Evolutionary conservation across 2,329 filamentous ascomycete genomes (phyloP), one percentile per base, ranked within the genome.

Genomic region (Trichoderma sp.): DNA sequence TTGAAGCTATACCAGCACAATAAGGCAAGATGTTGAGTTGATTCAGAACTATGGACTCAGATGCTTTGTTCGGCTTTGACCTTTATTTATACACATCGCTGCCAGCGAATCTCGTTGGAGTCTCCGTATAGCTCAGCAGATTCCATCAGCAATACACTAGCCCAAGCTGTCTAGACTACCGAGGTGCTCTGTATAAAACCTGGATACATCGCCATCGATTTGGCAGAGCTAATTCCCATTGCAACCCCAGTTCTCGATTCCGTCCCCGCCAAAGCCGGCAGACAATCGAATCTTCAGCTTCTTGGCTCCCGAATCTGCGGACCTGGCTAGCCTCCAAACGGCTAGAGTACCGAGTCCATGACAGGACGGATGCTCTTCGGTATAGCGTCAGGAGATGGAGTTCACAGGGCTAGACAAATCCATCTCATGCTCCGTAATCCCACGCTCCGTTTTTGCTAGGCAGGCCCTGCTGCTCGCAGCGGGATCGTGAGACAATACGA

Each of bases 291-390:
- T 24, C 12, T 11, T 51, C 26, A 7, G 15, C 12, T n/a, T 53
- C 57, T 53, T 18, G 67, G 39, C 57, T 62, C 39, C 28, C 11
- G 57, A 70, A 28, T 36, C 21, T 15, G 57, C 67, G 67, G 56
- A 62, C 53, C 57, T 62, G n/a, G 39, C 67, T 70, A 62, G 21
- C 57, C 67, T 70, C 21, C 57, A 62, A 70, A 21, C 34, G 30
- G 67, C 39, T 70, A 70, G 39, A 70, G 24, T 62, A 21, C 56
- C 57, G 67, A 70, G 30, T n/a, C 15, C 47, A 24, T 36, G 36
- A 26, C 26, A 66, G 47, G 62, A 36, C n/a, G 15, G 47, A 43
- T 32, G 43, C 62, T 15, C 24, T 32, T 53, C 28, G 26, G 43
- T 53, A 34, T 47, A 47, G 43, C 43, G 43, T 53, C 43, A 34